Base-by-base conservation (phyloP, 441 rosid species). In the Theobroma grandiflorum region DNA sequence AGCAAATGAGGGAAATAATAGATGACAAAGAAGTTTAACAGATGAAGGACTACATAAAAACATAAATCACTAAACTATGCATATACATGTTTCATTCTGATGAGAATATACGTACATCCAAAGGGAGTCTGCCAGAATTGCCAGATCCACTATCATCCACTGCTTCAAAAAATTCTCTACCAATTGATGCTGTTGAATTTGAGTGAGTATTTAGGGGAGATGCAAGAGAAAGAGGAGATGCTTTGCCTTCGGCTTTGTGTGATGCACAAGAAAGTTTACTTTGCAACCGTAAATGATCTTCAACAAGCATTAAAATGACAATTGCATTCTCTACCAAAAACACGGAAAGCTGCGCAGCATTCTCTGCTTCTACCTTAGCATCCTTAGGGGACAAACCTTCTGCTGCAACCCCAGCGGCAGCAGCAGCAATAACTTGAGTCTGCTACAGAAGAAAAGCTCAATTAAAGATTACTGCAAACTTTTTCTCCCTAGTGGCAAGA, bases 321-420 rank as follows among this genome's bases (percentile, higher is more conserved):
- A 97, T 96, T 74, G 99, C 97, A 92, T 97, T 97, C 90, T 97
- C 99, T 82, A 97, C 99, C 87, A 97, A 89, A 82, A 87, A 93
- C 79, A 97, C 99, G 50, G 99, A 97, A 85, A 97, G 98, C 90
- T 97, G 99, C 33, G 99, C 98, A 78, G 98, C 99, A 90, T 89
- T 92, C 79, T 95, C 95, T 78, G 99, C 96, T 88, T 95, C 98
- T 79, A 84, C 90, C 87, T 92, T 97, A 49, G 99, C 95, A 61
- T 94, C 94, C 84, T 85, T 86, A 43, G 99, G 97, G 43, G 99
- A 84, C 81, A 97, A 87, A 81, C 99, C 98, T 87, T 90, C 99
- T 55, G 99, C 99, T 52, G 99, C 99, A 82, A 97, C 99, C 83
- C 99, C 99, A 90, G 99, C 99, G 86, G 99, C 98, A 35, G 99